Conservation (phyloP, 2,329 filamentous ascomycete species). For the Ceratocystis diversiconidia region DNA sequence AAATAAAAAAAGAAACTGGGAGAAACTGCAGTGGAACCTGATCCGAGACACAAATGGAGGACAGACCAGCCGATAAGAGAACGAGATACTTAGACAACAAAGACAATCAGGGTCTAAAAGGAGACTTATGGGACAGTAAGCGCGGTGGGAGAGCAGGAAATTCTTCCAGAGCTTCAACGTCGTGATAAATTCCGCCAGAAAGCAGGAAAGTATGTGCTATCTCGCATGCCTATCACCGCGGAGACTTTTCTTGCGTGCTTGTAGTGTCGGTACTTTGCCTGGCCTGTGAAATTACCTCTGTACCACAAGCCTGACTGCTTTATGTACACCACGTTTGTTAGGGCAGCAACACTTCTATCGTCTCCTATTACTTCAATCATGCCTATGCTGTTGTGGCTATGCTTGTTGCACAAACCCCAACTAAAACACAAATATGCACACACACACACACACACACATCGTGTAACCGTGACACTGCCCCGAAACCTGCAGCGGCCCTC, state of each 20-base stretch:
- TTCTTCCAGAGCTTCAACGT: too few relatives aligned
- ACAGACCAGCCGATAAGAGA: background rate
- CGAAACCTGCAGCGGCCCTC: slow-evolving; percentile 13
- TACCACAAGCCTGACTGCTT: too few relatives aligned
- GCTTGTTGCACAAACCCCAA: slow-evolving; percentile 4
- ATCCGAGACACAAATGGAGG: background rate
- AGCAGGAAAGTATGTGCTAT: too few relatives aligned
- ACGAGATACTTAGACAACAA: background rate
- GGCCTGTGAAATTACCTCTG: too few relatives aligned
- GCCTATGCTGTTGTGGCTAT: background rate
- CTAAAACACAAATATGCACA: background rate
- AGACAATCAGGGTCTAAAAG: background rate
- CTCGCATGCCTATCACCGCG: too few relatives aligned
- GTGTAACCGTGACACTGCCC: background rate
- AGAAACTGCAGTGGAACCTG: background rate
- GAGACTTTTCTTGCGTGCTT: too few relatives aligned
- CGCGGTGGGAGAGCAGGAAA: too few relatives aligned
- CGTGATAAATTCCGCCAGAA: too few relatives aligned
- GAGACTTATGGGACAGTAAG: too few relatives aligned
- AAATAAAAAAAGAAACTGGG: background rate
- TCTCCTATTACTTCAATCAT: background rate
- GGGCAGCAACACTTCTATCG: background rate
- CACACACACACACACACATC: too few relatives aligned
- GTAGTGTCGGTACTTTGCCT: too few relatives aligned
- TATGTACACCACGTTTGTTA: background rate